Evolutionary conservation across 257 asterid genomes (phyloP), one percentile per base, ranked within the genome.

Genomic region (Schizonepeta tenuifolia): DNA sequence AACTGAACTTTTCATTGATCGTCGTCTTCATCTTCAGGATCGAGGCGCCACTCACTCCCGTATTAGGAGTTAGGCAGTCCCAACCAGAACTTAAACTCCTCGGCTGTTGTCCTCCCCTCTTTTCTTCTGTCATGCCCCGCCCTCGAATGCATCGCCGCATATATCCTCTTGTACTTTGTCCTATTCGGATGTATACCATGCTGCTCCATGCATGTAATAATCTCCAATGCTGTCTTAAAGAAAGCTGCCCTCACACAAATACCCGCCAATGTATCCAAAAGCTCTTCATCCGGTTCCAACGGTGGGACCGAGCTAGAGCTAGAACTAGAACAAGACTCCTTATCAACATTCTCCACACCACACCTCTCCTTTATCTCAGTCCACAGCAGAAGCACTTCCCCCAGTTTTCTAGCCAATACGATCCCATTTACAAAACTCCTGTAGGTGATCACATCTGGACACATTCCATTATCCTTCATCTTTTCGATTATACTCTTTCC

Each of bases 61-160:
- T 95, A 92, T 73, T 90, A 92, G 10, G 88, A 74, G 69, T 95
- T 95, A 54, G 99, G 99, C 88, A 95, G 75, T 76, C 99, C 99
- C 82, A 92, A 76, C 99, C 99, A 95, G 72, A 91, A 95, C 86
- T 95, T 95, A 82, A 95, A 95, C 36, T 98, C 99, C 86, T 95
- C 98, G 0, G 99, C 96, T 5, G 99, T 97, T 81, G 91, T 83
- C 83, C 90, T 91, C 83, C 92, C 89, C 24, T 91, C 99, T 76
- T 59, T 83, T 70, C 99, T 89, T 46, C 96, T 64, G 36, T 94
- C 98, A 76, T 88, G 95, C 61, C 99, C 79, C 41, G 99, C 96
- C 79, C 84, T 81, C 11, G 98, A 90, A 78, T 95, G 99, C 99
- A 95, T 91, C 86, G 91, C 99, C 28, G 92, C 97, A 11, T 90